phyloP scores from a whole-genome alignment of 177 flowering plant species.

The Telopea speciosissima region DNA sequence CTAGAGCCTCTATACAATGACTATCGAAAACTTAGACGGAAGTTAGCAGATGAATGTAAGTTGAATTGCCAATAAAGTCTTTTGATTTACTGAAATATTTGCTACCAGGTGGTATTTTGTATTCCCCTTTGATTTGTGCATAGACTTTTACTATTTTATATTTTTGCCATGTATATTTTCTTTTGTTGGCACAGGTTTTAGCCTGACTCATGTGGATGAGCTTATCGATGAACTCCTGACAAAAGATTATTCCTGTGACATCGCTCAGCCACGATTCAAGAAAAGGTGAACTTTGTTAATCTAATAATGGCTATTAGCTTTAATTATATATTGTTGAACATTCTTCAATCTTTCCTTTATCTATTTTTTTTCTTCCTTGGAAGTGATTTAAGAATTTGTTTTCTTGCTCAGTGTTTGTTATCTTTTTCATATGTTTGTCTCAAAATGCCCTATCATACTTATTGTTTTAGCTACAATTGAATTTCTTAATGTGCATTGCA shows the following conservation, averaged over 20 bases:
- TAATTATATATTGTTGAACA: background rate
- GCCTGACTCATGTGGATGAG: constrained; percentile 91
- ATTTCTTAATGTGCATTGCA: background rate
- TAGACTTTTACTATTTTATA: background rate
- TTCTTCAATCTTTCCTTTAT: too few species aligned
- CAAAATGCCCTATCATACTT: background rate
- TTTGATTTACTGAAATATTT: background rate
- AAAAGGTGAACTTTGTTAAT: constrained; percentile 49
- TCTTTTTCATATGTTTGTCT: background rate
- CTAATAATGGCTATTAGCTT: background rate
- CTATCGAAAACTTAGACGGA: constrained; percentile 76
- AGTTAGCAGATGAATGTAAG: constrained; percentile 77
- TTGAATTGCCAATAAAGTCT: background rate
- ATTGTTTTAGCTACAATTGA: background rate
- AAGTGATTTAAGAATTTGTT: background rate
- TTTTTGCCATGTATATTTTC: background rate
- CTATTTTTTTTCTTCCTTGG: background rate
- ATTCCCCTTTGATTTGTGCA: background rate
- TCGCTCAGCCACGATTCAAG: constrained; percentile 88
- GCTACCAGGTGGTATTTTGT: background rate
- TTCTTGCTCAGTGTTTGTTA: background rate
- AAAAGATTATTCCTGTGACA: constrained; percentile 86
- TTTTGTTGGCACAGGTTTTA: constrained; percentile 35
- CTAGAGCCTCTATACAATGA: constrained; percentile 97
- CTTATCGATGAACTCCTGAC: constrained; percentile 88